Evolutionary conservation across 495 filamentous ascomycete genomes (phyloP).

Genomic region (Neurospora sp.): DNA sequence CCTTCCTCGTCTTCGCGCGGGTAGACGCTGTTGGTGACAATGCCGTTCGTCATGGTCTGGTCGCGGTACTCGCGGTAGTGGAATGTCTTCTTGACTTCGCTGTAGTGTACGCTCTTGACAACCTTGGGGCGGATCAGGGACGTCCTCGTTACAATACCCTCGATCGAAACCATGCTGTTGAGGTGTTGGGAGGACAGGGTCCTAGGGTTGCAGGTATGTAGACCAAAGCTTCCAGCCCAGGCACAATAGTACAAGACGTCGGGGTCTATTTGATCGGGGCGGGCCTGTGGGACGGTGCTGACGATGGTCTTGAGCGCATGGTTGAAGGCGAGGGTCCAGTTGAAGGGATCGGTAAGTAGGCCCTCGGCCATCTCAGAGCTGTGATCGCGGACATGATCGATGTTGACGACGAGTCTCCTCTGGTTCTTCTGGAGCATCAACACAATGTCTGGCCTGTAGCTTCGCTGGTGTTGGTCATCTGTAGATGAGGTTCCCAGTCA

Average conservation of each 20-base stretch:
- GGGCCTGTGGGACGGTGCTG: conserved; percentile 56
- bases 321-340: conserved; percentile 79
- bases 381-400: conserved; percentile 89
- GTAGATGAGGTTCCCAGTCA: conserved; percentile 9
- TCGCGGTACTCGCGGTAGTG: conserved; percentile 80
- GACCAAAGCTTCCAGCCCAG: conserved; percentile 88
- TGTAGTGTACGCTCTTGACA: conserved; percentile 94
- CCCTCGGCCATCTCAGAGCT: conserved; percentile 84
- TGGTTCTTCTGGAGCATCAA: conserved; percentile 86
- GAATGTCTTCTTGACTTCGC: conserved; percentile 73
- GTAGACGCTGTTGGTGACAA: conserved; percentile 81
- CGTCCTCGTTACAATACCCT: conserved; percentile 95
- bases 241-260: conserved; percentile 81
- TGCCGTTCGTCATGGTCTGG: conserved; percentile 90
- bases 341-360: conserved; percentile 77
- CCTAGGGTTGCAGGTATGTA: conserved; percentile 88
- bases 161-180: conserved; percentile 93
- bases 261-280: conserved; percentile 37
- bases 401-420: conserved; percentile 69
- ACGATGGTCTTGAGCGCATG: conserved; percentile 80
- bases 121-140: conserved; percentile 93
- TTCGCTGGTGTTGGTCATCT: conserved; percentile 52
- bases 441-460: conserved; percentile 79
- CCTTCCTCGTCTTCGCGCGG: conserved; percentile 87
- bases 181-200: conserved; percentile 80